phyloP scores from a whole-genome alignment of 2,329 filamentous ascomycete species.

The Arthrinium phaeospermum region DNA sequence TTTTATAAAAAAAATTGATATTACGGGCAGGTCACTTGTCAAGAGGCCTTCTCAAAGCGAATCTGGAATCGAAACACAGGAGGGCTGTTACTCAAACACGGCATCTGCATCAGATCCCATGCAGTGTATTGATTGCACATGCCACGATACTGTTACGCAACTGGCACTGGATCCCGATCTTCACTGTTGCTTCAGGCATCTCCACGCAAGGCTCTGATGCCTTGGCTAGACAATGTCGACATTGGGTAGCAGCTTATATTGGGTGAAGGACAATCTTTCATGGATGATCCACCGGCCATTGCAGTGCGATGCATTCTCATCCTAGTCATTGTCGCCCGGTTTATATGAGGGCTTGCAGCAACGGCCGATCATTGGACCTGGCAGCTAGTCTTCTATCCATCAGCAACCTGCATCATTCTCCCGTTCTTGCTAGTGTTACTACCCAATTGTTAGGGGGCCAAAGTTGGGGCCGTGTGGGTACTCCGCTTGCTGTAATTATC shows the following conservation, averaged over 20 bases:
- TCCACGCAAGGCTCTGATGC: background rate
- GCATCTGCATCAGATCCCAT: background rate
- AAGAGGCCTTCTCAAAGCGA: background rate
- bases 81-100: background rate
- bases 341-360: background rate
- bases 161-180: background rate
- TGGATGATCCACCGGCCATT: background rate
- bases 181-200: background rate
- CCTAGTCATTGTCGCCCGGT: background rate
- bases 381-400: background rate
- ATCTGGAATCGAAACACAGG: no score
- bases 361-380: background rate
- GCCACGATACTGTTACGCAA: background rate
- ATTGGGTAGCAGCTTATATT: constrained; percentile 2
- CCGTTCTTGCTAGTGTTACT: background rate
- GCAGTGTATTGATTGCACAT: background rate
- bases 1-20: no score
- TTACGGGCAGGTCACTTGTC: background rate
- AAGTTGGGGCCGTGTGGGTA: background rate
- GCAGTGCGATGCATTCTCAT: background rate
- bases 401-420: background rate
- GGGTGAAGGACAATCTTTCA: background rate
- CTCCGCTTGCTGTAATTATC: background rate
- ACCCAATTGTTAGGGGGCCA: background rate
- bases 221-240: background rate